Evolutionary conservation across 1,284 basidiomycete genomes (phyloP), one percentile per base, ranked within the genome.

Genomic region (Pisolithus thermaeus): DNA sequence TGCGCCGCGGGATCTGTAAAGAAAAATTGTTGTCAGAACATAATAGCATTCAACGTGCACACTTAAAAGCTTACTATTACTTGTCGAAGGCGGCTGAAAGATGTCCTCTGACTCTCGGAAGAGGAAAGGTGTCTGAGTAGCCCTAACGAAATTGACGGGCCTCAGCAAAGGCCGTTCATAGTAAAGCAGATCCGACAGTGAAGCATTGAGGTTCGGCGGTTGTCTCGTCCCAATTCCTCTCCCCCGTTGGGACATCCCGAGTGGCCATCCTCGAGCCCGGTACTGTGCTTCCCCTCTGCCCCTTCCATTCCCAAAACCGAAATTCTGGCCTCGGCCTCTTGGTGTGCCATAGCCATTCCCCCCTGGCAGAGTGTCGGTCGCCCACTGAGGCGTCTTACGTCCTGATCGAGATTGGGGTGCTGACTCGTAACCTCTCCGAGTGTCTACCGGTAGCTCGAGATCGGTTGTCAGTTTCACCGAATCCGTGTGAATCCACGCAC

Each of bases 101-200:
- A 89, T 70, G 16, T 88, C 85, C 46, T 88, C 86, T 48, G 81
- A 73, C 28, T 80, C 61, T 56, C 79, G 61, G 61, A 90, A 90
- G 27, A 90, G 65, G n/a, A 69, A 74, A 7, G 73, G 75, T 3
- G 77, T 81, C 45, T 74, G 52, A 7, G 73, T 70, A 1, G 83
- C 80, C 9, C 72, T 78, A n/a, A 90, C 84, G 58, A 90, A 90
- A 18, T 70, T 67, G 55, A 90, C 72, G 0, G 87, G 87, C 25
- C 72, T 70, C 12, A 89, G 70, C 0, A 81, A 69, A 2, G 84
- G 85, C 32, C 87, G 70, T 44, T 81, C 77, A 28, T 76, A 67
- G 54, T 78, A 74, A 11, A 86, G 67, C 28, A 82, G 58, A 37
- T 71, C 74, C 1, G 84, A 84, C 12, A 87, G 18, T 0, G 84